A percentile compares a stretch with the other conserved stretches of the same genome.
Evolutionary conservation across 2,329 filamentous ascomycete species (phyloP).

Genomic region (Didymella lethalis): DNA sequence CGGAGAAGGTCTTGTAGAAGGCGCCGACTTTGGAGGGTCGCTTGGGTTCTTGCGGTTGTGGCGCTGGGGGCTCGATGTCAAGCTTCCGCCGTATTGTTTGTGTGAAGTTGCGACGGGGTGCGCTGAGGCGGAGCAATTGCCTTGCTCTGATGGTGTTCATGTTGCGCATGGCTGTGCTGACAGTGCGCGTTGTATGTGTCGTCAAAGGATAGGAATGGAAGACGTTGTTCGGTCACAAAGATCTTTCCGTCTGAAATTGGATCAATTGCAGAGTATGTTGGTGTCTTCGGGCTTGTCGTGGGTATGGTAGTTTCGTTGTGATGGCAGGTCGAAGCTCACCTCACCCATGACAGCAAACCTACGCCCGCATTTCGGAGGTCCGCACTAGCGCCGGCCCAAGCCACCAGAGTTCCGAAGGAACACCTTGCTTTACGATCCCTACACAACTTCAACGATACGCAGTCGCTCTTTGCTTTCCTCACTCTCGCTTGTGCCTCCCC

Average conservation of each 20-base stretch:
- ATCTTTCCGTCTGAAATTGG: neutral
- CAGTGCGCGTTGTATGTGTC: neutral
- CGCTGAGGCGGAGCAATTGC: conserved; percentile 8
- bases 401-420: conserved; percentile 33
- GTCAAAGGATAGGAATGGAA: neutral
- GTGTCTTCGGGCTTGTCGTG: neutral
- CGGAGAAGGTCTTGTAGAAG: conserved; percentile 79
- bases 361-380: conserved; percentile 20
- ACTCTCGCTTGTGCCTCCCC: neutral
- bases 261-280: neutral
- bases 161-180: neutral
- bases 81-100: conserved; percentile 6
- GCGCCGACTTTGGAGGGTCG: conserved; percentile 48
- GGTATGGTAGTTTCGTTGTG: neutral
- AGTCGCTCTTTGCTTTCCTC: conserved; percentile 10
- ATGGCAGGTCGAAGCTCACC: neutral
- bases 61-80: conserved; percentile 12
- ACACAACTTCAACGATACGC: conserved; percentile 1
- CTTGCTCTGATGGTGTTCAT: conserved; percentile 8
- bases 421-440: conserved; percentile 45
- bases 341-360: conserved; percentile 27
- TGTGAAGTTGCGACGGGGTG: conserved; percentile 4
- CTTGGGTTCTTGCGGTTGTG: conserved; percentile 48
- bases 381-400: conserved; percentile 30
- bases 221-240: neutral